These are phyloP conservation scores for Hygrocybe coccinea DNA, from an alignment of 768 basidiomycete genomes.

Conservation along the genomic window DNA sequence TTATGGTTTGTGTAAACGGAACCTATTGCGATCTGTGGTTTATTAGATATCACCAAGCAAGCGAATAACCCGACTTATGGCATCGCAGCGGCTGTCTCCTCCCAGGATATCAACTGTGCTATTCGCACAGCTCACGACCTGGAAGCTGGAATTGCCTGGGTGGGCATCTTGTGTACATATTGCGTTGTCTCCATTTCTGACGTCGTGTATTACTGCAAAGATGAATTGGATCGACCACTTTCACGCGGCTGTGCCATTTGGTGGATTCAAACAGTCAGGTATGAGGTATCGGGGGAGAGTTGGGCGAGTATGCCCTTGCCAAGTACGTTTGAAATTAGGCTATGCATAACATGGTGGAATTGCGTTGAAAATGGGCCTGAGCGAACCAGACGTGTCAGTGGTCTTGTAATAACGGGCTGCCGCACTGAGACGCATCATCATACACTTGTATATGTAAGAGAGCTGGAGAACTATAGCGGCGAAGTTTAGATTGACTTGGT, in stretches of 20 bases:
- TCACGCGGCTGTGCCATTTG: conserved; percentile 65
- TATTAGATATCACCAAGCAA: conserved; percentile 54
- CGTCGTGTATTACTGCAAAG: too few relatives aligned
- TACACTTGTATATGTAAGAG: too few relatives aligned
- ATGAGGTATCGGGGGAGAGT: conserved; percentile 79
- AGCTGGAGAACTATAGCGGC: too few relatives aligned
- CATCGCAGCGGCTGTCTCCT: conserved; percentile 83
- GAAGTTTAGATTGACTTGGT: too few relatives aligned
- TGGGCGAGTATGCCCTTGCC: conserved; percentile 70
- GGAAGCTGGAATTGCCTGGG: conserved; percentile 79
- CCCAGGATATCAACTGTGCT: conserved; percentile 70
- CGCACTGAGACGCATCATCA: too few relatives aligned
- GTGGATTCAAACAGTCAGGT: conserved; percentile 83
- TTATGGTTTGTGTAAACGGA: conserved; percentile 21
- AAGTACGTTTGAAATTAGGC: conserved; percentile 32
- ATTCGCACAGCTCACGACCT: conserved; percentile 67
- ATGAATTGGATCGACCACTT: conserved; percentile 49
- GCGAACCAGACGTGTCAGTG: conserved; percentile 7
- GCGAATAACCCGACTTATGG: conserved; percentile 90
- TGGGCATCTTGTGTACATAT: conserved; percentile 19
- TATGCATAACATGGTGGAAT: too few relatives aligned
- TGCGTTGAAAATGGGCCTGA: neutral
- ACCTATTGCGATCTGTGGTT: conserved; percentile 15
- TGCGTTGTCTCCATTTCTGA: neutral
- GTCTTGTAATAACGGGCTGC: too few relatives aligned